Evolutionary conservation across 257 asterid genomes (phyloP), one percentile per base, ranked within the genome.

Genomic region (Anisodus acutangulus): DNA sequence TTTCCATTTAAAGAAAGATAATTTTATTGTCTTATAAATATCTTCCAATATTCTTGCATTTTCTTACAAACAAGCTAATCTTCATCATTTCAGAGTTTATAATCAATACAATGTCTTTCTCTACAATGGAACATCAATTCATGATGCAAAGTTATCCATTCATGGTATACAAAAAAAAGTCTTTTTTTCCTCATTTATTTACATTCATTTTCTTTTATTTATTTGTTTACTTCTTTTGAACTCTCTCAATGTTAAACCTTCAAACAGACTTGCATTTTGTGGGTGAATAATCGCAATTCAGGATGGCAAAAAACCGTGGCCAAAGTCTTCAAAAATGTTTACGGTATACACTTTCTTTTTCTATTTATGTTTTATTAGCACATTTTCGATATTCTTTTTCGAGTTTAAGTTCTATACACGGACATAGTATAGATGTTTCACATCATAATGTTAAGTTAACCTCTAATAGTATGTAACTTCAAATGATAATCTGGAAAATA

Each of bases 281-380:
- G 80, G 58, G 76, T 83, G n/a, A 45, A 86, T 37, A 76, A 66
- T 12, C 58, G 37, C 66, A 41, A 31, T 67, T 51, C 74, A 16
- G 60, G 83, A 62, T 86, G 88, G 88, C 88, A 86, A 79, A 83
- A 37, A 45, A 57, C 86, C 5, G 58, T 86, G 47, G 53, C 67
- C 72, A 82, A 83, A 82, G 53, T 86, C 15, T 43, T 86, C 57
- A 76, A 31, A 57, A 79, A 70, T 70, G 83, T 86, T n/a, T 55
- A 54, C 3, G 88, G 88, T 26, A 87, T 26, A 0, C 62, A 6
- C 80, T 74, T 72, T 1, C 8, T 74, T 3, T 72, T 72, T 47
- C n/a, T 47, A 72, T 47, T 15, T 17, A 8, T 1, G 0, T n/a
- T 41, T n/a, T 31, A 74, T 49, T 74, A 49, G 19, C 81, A 22